Evolutionary conservation across 2,329 filamentous ascomycete species (phyloP), one percentile per base, ranked within the genome.

Genomic region (Cryphonectria japonica): DNA sequence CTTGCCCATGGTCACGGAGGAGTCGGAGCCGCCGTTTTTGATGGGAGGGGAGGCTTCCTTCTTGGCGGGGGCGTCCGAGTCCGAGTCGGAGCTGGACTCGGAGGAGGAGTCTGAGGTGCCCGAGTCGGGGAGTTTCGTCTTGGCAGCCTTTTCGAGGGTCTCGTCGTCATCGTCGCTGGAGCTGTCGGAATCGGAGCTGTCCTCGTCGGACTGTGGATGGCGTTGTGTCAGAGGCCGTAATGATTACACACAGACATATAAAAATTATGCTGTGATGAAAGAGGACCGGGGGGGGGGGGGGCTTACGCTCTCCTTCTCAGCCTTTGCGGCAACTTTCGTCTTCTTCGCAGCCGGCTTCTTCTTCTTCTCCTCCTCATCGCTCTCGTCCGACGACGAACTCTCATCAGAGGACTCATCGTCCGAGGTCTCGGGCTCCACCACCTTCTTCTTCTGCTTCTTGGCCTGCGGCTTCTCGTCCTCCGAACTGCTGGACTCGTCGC

Each of bases 361-460:
- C 32, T 57, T 50, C n/a, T 64, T 41, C 13, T 37, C 68, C 26
- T 65, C 61, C 6, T 29, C 16, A 19, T 66, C 62, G 39, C 66
- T 68, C 54, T 68, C 66, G 16, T 68, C 65, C 37, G 61, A 64
- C 19, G 75, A 77, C 32, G 73, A 77, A 64, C 76, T 75, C 57
- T 78, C 80, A 50, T 77, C 77, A 0, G 80, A 80, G n/a, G 61
- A 64, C 11, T 46, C 41, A 14, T 63, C 61, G 16, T 46, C 50
- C 52, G 78, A 80, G 13, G 78, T 78, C 22, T 76, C 78, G 64
- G 76, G 81, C 11, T 79, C 75, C 74, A 85, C 83, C 41, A 80
- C 82, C 78, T 84, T 85, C 73, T 78, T 64, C 26, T 78, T 64
- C 26, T 64, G 78, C 80, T 88, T 90, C 82, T 90, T 90, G 37